Evolutionary conservation across 1,284 basidiomycete species (phyloP).

Genomic region (Waitea zeae): DNA sequence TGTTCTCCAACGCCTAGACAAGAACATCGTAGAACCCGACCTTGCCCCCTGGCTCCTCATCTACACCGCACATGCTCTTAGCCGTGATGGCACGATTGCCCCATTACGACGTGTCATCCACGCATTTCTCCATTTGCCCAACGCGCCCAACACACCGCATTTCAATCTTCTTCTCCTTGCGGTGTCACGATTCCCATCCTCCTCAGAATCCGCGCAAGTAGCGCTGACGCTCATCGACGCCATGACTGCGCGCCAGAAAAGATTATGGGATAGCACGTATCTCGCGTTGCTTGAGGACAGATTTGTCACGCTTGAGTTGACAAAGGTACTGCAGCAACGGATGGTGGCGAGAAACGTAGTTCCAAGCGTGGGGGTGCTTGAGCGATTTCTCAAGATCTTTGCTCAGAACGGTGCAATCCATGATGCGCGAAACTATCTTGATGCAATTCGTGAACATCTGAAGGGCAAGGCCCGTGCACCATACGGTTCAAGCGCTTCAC

Average conservation of each 20-base stretch:
- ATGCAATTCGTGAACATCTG: constrained; percentile 15
- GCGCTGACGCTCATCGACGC: constrained; percentile 23
- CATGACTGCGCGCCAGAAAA: constrained; percentile 24
- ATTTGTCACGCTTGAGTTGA: constrained; percentile 28
- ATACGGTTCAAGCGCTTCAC: too few relatives aligned
- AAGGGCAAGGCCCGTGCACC: background rate
- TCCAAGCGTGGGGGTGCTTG: constrained; percentile 24
- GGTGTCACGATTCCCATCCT: constrained; percentile 24
- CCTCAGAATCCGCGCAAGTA: constrained; percentile 20
- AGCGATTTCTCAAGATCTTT: constrained; percentile 30
- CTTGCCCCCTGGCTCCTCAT: constrained; percentile 29
- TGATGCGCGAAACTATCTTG: constrained; percentile 20
- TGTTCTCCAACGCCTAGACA: too few relatives aligned
- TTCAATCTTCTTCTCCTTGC: constrained; percentile 40
- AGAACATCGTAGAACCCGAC: too few relatives aligned
- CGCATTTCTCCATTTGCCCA: constrained; percentile 22
- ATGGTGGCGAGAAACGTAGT: constrained; percentile 22
- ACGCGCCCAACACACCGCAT: constrained; percentile 18
- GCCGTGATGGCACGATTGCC: constrained; percentile 24
- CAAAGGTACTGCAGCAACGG: constrained; percentile 24
- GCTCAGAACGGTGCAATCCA: constrained; percentile 23
- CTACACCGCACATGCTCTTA: constrained; percentile 28
- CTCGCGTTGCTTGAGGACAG: constrained; percentile 26
- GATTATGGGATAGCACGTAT: constrained; percentile 25
- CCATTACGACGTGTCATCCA: constrained; percentile 24